phyloP scores from a whole-genome alignment of 306 rosid genomes.

The Fragaria iinumae region DNA sequence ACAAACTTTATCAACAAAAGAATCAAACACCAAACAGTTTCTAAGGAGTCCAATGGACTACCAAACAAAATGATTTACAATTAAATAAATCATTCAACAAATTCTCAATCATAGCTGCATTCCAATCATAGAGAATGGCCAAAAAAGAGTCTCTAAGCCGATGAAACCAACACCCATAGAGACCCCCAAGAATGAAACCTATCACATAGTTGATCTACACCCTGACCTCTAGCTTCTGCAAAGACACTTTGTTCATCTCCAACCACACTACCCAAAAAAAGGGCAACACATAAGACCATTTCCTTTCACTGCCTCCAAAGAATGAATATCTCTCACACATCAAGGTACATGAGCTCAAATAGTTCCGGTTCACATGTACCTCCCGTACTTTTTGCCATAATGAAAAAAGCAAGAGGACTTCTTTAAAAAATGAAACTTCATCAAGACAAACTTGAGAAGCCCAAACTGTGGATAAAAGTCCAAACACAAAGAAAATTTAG shows the following conservation, averaged over 20 bases:
- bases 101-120: not conserved
- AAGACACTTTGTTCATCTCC: not conserved
- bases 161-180: not conserved
- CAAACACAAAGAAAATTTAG: not conserved
- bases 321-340: not conserved
- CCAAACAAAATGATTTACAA: not conserved
- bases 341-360: not conserved
- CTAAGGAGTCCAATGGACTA: not conserved
- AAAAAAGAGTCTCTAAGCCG: not conserved
- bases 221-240: not conserved
- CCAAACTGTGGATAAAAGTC: not conserved
- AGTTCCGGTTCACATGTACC: not conserved
- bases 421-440: not conserved
- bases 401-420: not conserved
- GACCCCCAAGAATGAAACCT: not conserved
- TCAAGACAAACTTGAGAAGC: not conserved
- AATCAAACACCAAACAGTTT: not conserved
- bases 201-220: not conserved
- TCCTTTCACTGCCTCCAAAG: not conserved
- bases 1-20: not conserved
- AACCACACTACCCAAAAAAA: not conserved
- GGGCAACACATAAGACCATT: not conserved
- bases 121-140: not conserved
- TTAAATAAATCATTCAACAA: not conserved
- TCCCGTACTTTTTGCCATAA: not conserved